phyloP scores from a whole-genome alignment of 2,329 filamentous ascomycete species.

The Scleromitrula shiraiana region DNA sequence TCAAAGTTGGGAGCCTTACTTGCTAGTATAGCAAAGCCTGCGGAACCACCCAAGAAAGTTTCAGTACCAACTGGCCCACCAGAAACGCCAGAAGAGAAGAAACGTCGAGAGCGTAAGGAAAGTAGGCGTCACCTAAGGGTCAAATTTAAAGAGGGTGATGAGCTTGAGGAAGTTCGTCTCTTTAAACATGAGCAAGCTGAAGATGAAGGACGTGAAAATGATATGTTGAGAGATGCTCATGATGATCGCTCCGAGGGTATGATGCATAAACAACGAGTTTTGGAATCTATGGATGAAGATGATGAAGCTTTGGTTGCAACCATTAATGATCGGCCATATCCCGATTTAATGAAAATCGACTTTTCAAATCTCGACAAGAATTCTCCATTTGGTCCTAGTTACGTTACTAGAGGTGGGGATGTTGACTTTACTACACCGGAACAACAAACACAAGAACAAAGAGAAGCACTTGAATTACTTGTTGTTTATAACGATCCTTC shows the following conservation, averaged over 20 bases:
- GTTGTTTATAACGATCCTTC: conserved; percentile 31
- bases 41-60: conserved; percentile 26
- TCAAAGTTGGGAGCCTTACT: conserved; percentile 29
- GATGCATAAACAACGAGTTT: conserved; percentile 50
- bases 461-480: conserved; percentile 53
- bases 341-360: conserved; percentile 39
- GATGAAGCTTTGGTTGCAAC: conserved; percentile 29
- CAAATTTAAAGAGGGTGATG: conserved; percentile 58
- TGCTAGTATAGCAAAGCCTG: conserved; percentile 28
- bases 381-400: conserved; percentile 40
- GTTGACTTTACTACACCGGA: conserved; percentile 45
- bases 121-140: conserved; percentile 62
- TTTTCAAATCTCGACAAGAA: conserved; percentile 31
- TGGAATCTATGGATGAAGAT: conserved; percentile 45
- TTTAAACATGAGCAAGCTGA: conserved; percentile 68
- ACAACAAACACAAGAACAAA: conserved; percentile 46
- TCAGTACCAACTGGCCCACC: conserved; percentile 27
- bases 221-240: conserved; percentile 62
- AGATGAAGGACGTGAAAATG: conserved; percentile 57
- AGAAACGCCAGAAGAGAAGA: conserved; percentile 61
- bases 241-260: conserved; percentile 69
- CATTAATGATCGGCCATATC: conserved; percentile 44
- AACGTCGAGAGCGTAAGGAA: conserved; percentile 64
- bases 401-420: conserved; percentile 45
- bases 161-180: conserved; percentile 57